Evolutionary conservation across 768 basidiomycete genomes (phyloP), one percentile per base, ranked within the genome.

Genomic region (Boletus sp.): DNA sequence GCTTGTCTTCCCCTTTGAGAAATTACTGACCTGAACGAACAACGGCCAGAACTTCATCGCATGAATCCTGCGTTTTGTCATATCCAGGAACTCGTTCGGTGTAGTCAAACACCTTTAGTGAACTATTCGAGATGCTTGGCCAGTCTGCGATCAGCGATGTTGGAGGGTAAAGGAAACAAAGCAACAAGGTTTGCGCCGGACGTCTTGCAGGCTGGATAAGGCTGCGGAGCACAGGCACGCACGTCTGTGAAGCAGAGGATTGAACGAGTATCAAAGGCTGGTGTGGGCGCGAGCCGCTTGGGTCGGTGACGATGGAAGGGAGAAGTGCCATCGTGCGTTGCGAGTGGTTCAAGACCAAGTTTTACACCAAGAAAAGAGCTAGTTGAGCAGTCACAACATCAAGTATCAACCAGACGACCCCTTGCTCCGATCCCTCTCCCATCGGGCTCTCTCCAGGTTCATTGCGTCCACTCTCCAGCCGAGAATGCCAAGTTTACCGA

Each of bases 141-240:
- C 55, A 40, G 32, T 51, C 51, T 51, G 72, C 65, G 15, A 82
- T 67, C 61, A 79, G 66, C 34, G 75, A 69, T 19, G 80, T 72
- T 4, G 81, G 78, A 62, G 85, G 78, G 46, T 79, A 74, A 44
- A 87, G 77, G 47, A 85, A 70, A 64, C 78, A 83, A 54, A 88
- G 82, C 44, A 88, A 65, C 27, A 86, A 55, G 29, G 74, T 69
- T 50, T 59, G 54, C 25, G 44, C 41, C 15, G 59, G 60, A 33
- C 49, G 41, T 54, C 62, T 59, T 52, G 54, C 58, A 33, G 49
- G 69, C 58, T 47, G 64, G 53, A 83, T 62, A 21, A 85, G 50
- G 43, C 71, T 73, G 32, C 78, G 77, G 13, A 88, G 72, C 32
- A 88, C 63, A 10, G 85, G 81, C 40, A 87, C 57, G 56, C 76